Evolutionary conservation across 208 protist genomes (phyloP).

Genomic region (Leishmania major): DNA sequence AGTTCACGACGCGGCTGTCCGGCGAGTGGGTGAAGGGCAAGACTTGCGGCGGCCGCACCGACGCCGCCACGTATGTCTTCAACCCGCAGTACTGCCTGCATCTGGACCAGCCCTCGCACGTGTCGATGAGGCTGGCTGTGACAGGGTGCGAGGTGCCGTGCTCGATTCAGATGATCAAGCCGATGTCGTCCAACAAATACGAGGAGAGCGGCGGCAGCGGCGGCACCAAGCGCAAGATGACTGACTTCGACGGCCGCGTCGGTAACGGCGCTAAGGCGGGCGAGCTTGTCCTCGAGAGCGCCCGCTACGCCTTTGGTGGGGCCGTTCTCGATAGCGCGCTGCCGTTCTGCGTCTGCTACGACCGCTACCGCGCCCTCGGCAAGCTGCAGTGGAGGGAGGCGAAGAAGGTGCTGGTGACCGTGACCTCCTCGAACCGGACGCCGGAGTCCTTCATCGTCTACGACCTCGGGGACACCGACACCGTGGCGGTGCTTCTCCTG

Average conservation of each 20-base stretch:
- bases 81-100: constrained; percentile 74
- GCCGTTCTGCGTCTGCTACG: constrained; percentile 54
- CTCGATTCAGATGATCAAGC: constrained; percentile 43
- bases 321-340: constrained; percentile 71
- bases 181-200: constrained; percentile 30
- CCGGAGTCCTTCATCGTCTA: constrained; percentile 34
- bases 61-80: constrained; percentile 68
- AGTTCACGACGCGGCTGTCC: constrained; percentile 37
- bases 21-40: constrained; percentile 74
- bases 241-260: constrained; percentile 41
- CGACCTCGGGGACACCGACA: constrained; percentile 45
- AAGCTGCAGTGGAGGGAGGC: constrained; percentile 37
- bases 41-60: constrained; percentile 70
- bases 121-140: constrained; percentile 61
- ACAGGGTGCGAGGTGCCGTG: constrained; percentile 37
- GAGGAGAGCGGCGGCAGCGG: constrained; percentile 6
- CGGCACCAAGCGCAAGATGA: constrained; percentile 15
- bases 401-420: constrained; percentile 41
- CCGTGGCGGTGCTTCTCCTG: constrained; percentile 41
- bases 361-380: constrained; percentile 52
- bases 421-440: constrained; percentile 11
- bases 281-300: constrained; percentile 54
- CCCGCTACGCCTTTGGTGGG: constrained; percentile 63
- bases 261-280: constrained; percentile 44
- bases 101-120: constrained; percentile 52